These are phyloP conservation scores for Hemileccinum impolitum DNA, from an alignment of 768 basidiomycete genomes.

Conservation along the genomic window DNA sequence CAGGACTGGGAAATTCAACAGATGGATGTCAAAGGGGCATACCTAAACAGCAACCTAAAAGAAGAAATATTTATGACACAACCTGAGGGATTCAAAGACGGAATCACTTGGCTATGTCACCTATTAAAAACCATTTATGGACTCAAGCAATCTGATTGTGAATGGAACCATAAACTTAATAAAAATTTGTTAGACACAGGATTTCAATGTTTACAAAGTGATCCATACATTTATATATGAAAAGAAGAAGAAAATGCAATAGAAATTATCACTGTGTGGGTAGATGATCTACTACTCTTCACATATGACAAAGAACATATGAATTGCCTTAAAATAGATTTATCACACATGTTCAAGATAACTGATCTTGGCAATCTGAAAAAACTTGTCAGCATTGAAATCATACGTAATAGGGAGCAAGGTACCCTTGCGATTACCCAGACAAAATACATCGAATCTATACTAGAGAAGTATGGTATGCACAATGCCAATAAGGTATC, in stretches of 20 bases:
- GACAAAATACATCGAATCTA: constrained; percentile 5
- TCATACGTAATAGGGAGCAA: neutral
- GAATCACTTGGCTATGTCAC: constrained; percentile 11
- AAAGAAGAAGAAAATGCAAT: neutral
- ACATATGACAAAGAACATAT: neutral
- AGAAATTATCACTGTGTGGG: constrained; percentile 23
- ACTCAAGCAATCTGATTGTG: constrained; percentile 26
- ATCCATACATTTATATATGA: constrained; percentile 3
- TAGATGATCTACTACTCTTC: constrained; percentile 6
- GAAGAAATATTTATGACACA: constrained; percentile 36
- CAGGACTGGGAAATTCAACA: constrained; percentile 27
- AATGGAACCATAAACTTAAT: constrained; percentile 31
- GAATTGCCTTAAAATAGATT: neutral
- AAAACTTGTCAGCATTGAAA: constrained; percentile 17
- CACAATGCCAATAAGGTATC: neutral
- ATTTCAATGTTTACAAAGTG: neutral
- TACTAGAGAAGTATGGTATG: neutral
- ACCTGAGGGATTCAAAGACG: constrained; percentile 23
- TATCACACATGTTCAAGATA: constrained; percentile 3
- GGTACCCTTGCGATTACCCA: neutral
- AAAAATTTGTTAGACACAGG: neutral
- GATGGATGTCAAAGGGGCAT: constrained; percentile 30
- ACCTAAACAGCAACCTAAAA: constrained; percentile 28
- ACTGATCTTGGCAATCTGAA: constrained; percentile 16
- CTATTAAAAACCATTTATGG: constrained; percentile 28